Evolutionary conservation across 2,329 filamentous ascomycete species (phyloP).

Genomic region (Ceratocystis destructans): DNA sequence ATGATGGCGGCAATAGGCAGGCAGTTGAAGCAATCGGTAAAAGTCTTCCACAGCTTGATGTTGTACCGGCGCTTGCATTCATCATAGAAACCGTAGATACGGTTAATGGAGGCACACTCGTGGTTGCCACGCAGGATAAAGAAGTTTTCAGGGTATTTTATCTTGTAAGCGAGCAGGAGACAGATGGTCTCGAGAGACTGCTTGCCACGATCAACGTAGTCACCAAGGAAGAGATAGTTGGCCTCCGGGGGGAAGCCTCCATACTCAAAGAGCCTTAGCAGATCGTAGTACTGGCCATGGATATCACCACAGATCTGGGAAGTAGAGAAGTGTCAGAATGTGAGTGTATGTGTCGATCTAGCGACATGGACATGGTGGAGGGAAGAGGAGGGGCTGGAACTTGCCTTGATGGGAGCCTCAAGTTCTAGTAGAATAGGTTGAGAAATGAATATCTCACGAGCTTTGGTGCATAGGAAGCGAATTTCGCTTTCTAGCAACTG

Average conservation of each 20-base stretch:
- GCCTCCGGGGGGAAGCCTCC: slow-evolving; percentile 96
- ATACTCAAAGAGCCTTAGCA: slow-evolving; percentile 94
- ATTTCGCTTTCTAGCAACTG: slow-evolving; percentile 95
- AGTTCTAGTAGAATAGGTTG: slow-evolving; percentile 96
- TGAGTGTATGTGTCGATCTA: background rate
- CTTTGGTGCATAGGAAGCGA: slow-evolving; percentile 93
- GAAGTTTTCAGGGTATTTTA: slow-evolving; percentile 99
- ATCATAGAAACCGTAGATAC: slow-evolving; percentile 99
- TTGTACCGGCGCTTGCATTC: slow-evolving; percentile 99
- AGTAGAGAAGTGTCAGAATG: slow-evolving; percentile 15
- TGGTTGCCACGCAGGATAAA: slow-evolving; percentile 98
- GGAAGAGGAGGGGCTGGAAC: slow-evolving; percentile 22
- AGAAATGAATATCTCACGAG: slow-evolving; percentile 97
- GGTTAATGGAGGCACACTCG: slow-evolving; percentile 97
- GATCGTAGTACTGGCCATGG: slow-evolving; percentile 97
- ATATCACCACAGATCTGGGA: slow-evolving; percentile 94
- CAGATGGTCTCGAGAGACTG: slow-evolving; percentile 98
- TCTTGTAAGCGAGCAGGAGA: slow-evolving; percentile 93
- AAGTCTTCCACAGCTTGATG: slow-evolving; percentile 99
- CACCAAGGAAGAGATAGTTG: slow-evolving; percentile 98
- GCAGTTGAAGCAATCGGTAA: slow-evolving; percentile 99
- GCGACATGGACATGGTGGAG: background rate
- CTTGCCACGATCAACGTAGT: slow-evolving; percentile 98
- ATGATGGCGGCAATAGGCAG: slow-evolving; percentile 97
- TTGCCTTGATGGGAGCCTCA: slow-evolving; percentile 96